Evolutionary conservation across 1,139 yeast genomes (phyloP).

Genomic region (Magnusiomyces tetraspermus): DNA sequence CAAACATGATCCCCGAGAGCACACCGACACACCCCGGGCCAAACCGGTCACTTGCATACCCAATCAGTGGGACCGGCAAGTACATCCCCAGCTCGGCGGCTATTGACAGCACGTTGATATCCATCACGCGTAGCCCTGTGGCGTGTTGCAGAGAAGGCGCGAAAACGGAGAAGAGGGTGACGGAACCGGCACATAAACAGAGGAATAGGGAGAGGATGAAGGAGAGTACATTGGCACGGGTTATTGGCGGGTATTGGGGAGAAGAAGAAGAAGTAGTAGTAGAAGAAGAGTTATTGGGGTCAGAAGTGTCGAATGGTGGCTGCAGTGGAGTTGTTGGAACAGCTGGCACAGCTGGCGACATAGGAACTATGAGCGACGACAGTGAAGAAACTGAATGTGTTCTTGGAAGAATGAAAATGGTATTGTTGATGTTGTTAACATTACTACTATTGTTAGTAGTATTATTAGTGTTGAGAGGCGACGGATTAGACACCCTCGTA

Average conservation of each 20-base stretch:
- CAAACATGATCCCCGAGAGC: constrained; percentile 51
- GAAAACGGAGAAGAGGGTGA: constrained; percentile 72
- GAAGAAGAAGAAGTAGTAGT: neutral
- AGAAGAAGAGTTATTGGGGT: neutral
- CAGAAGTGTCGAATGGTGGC: neutral
- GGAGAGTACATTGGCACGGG: constrained; percentile 6
- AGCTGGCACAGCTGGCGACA: neutral
- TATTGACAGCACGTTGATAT: constrained; percentile 71
- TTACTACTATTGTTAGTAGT: too few species aligned
- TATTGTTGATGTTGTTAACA: too few species aligned
- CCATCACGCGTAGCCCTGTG: constrained; percentile 54
- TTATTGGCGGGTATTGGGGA: neutral
- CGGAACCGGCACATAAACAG: constrained; percentile 74
- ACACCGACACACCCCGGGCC: constrained; percentile 71
- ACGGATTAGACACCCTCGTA: too few species aligned
- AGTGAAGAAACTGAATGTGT: neutral
- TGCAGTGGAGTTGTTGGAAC: neutral
- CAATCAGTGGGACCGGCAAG: constrained; percentile 70
- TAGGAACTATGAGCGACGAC: neutral
- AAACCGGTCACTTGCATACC: constrained; percentile 72
- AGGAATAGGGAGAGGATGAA: constrained; percentile 17
- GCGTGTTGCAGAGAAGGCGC: constrained; percentile 56
- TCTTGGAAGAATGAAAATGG: too few species aligned
- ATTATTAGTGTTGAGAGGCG: too few species aligned
- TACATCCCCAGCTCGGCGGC: constrained; percentile 76